Evolutionary conservation across 768 basidiomycete genomes (phyloP).

Genomic region (Mycena rosella): DNA sequence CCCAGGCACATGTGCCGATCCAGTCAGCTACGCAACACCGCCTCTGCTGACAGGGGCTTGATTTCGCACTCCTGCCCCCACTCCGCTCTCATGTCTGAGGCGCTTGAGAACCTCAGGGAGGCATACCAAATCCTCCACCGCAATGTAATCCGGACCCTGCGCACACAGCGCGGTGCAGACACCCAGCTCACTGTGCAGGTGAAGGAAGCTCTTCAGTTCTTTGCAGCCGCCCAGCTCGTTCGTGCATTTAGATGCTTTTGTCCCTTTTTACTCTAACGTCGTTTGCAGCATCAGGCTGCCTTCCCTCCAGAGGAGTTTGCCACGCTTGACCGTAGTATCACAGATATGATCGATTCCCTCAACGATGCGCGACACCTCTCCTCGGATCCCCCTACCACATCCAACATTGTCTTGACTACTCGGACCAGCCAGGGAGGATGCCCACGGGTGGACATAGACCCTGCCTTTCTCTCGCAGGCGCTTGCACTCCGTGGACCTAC

Average conservation of each 20-base stretch:
- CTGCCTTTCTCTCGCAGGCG: constrained; percentile 36
- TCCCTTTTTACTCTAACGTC: not conserved
- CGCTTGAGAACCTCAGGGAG: not conserved
- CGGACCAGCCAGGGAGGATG: constrained; percentile 23
- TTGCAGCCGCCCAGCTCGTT: not conserved
- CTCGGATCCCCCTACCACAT: not conserved
- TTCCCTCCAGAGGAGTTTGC: not conserved
- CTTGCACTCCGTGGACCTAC: constrained; percentile 38
- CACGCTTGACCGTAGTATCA: not conserved
- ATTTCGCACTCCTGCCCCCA: not conserved
- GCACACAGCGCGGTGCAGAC: constrained; percentile 21
- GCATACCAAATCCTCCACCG: not conserved
- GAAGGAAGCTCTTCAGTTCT: constrained; percentile 5
- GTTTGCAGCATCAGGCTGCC: not conserved
- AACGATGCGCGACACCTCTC: not conserved
- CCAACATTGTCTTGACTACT: constrained; percentile 1
- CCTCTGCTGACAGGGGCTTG: not conserved
- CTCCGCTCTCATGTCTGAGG: not conserved
- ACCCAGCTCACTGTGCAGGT: constrained; percentile 10
- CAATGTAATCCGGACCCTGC: constrained; percentile 6
- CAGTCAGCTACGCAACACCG: too few relatives aligned
- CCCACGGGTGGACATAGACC: constrained; percentile 43
- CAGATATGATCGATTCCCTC: not conserved
- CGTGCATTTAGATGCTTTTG: not conserved
- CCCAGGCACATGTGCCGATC: too few relatives aligned